Evolutionary conservation across 371 early-diverging fungal species (phyloP), one percentile per base, ranked within the genome.

Genomic region (Mortierella polycephala): DNA sequence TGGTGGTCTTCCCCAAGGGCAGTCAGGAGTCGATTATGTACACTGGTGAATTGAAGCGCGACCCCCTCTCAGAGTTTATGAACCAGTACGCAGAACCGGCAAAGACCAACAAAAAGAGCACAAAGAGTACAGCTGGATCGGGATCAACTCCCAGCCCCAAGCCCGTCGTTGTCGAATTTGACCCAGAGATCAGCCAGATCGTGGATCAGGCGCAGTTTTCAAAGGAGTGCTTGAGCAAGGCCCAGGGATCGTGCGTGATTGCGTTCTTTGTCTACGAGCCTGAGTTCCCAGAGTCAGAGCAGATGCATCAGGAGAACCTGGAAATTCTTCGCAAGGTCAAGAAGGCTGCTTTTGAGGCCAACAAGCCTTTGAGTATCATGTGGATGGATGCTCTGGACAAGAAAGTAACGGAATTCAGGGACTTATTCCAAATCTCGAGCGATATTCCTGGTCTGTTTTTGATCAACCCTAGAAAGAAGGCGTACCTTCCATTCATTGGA

Each of bases 381-480:
- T 95, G 94, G 94, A 85, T 93, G 62, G 88, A 90, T 71, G 88
- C 89, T 1, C 69, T 87, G 44, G 71, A 81, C 37, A 70, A 64
- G 56, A 86, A 87, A 30, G 84, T 86, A 6, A 64, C 82, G n/a
- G 60, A 70, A 0, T 77, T 96, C 12, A 84, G 85, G 42, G 65
- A 82, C 4, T 81, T 88, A 40, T 89, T 95, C 72, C 90, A 90
- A 61, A 77, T 94, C 55, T 85, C 90, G 40, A 89, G 90, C 60
- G 91, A 90, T 69, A 87, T 85, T 55, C 96, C 95, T 4, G 83
- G 85, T 2, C 69, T 92, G 53, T 81, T 96, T 62, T 85, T 90
- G 44, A 63, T 95, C 23, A 89, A 88, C 71, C 88, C 88, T 44
- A 74, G 81, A 30, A 91, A 90, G 75, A 86, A 89, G 56, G 85